Evolutionary conservation across 352 stramenopile species (phyloP).

Genomic region (Phytopythium kandeliae): DNA sequence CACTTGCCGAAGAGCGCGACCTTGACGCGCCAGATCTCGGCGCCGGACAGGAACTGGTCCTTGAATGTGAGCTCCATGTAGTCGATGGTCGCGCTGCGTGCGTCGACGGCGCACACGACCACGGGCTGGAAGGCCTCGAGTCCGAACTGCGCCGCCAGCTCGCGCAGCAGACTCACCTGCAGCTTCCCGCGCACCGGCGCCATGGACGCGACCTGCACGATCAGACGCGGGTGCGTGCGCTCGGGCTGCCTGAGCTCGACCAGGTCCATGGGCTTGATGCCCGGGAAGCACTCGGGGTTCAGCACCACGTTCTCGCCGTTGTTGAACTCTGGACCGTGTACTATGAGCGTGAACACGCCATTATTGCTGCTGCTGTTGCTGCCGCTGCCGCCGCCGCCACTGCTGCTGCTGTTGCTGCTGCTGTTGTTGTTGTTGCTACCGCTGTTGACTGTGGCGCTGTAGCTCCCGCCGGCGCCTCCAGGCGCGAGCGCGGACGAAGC

Average conservation of each 20-base stretch:
- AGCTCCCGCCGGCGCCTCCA: not conserved
- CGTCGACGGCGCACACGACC: constrained; percentile 49
- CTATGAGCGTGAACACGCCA: constrained; percentile 50
- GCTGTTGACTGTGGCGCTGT: not conserved
- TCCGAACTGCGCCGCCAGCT: constrained; percentile 66
- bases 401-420: constrained; percentile 10
- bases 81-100: constrained; percentile 53
- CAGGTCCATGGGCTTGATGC: constrained; percentile 49
- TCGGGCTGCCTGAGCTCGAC: constrained; percentile 60
- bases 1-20: constrained; percentile 69
- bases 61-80: constrained; percentile 89
- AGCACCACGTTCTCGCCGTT: constrained; percentile 63
- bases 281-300: constrained; percentile 68
- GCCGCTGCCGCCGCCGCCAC: too few relatives aligned
- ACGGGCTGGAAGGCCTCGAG: constrained; percentile 61
- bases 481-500: not conserved
- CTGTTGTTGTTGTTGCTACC: constrained; percentile 7
- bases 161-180: constrained; percentile 72
- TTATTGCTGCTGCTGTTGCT: constrained; percentile 32
- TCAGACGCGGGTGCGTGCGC: constrained; percentile 45
- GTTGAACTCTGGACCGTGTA: constrained; percentile 69
- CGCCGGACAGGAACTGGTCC: constrained; percentile 88
- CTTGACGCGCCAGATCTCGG: constrained; percentile 88
- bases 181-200: constrained; percentile 62
- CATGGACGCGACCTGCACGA: constrained; percentile 61